phyloP scores from a whole-genome alignment of 495 filamentous ascomycete genomes.

The Copromyces sp. region DNA sequence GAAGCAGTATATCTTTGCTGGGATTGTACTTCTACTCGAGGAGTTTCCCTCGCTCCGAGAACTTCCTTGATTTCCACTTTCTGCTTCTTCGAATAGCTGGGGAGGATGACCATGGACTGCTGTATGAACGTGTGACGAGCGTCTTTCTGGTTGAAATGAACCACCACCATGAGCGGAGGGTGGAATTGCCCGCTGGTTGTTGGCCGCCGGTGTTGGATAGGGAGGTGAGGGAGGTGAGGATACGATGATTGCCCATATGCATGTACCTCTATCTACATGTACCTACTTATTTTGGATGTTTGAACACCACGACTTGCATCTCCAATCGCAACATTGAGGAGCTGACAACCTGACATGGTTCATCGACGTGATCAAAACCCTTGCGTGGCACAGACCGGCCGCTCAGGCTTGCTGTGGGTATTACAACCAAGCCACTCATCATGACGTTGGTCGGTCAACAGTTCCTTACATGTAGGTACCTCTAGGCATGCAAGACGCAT shows the following conservation, averaged over 20 bases:
- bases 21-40: not conserved
- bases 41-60: not conserved
- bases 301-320: too few relatives aligned
- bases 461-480: not conserved
- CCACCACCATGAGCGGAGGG: not conserved
- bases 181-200: not conserved
- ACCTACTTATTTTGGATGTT: too few relatives aligned
- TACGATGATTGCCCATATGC: not conserved
- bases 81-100: not conserved
- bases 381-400: not conserved
- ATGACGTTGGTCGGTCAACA: not conserved
- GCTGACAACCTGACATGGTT: not conserved
- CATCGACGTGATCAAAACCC: not conserved
- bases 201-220: not conserved
- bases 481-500: not conserved
- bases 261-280: too few relatives aligned
- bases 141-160: not conserved
- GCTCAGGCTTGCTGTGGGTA: not conserved
- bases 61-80: not conserved
- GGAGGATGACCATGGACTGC: not conserved
- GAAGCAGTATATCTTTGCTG: not conserved
- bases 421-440: not conserved
- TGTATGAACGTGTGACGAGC: not conserved
- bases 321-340: too few relatives aligned
- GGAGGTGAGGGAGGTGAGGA: not conserved